Conservation (phyloP, 2,329 filamentous ascomycete genomes). For the Verticillium nonalfalfae region DNA sequence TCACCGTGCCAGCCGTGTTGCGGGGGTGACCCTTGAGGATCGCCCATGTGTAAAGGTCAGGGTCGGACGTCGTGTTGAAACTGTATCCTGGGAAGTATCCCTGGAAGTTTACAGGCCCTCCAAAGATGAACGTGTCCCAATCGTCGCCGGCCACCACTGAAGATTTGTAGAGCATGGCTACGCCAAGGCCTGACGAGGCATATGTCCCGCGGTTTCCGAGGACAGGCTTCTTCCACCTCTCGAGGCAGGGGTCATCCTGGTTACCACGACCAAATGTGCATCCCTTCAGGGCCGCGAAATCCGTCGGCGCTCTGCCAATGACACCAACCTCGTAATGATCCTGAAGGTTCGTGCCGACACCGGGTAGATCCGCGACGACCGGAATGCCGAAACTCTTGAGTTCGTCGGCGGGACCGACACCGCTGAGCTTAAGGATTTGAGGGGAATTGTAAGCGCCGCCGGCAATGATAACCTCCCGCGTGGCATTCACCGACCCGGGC, state of each 20-base stretch:
- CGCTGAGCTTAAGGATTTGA: slow-evolving; percentile 45
- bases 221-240: slow-evolving; percentile 20
- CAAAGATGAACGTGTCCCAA: slow-evolving; percentile 26
- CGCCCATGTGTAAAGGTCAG: slow-evolving; percentile 35
- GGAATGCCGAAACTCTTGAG: slow-evolving; percentile 30
- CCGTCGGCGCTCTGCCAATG: slow-evolving; percentile 18
- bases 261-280: slow-evolving; percentile 18
- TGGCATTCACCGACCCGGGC: slow-evolving; percentile 20
- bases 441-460: slow-evolving; percentile 48
- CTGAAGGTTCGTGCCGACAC: slow-evolving; percentile 54
- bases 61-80: slow-evolving; percentile 19
- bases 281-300: neutral
- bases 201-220: slow-evolving; percentile 34
- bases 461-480: slow-evolving; percentile 41
- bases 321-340: slow-evolving; percentile 43
- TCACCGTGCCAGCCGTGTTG: slow-evolving; percentile 58
- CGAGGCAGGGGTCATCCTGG: slow-evolving; percentile 23
- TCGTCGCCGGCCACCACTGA: slow-evolving; percentile 16
- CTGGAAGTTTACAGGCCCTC: slow-evolving; percentile 27
- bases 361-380: slow-evolving; percentile 45
- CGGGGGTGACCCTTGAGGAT: slow-evolving; percentile 49
- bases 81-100: slow-evolving; percentile 32
- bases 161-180: slow-evolving; percentile 15
- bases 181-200: slow-evolving; percentile 12
- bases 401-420: slow-evolving; percentile 34